These are phyloP conservation scores for Taiozyma sp. DNA, from an alignment of 1,139 yeast species.

Conservation along the genomic window DNA sequence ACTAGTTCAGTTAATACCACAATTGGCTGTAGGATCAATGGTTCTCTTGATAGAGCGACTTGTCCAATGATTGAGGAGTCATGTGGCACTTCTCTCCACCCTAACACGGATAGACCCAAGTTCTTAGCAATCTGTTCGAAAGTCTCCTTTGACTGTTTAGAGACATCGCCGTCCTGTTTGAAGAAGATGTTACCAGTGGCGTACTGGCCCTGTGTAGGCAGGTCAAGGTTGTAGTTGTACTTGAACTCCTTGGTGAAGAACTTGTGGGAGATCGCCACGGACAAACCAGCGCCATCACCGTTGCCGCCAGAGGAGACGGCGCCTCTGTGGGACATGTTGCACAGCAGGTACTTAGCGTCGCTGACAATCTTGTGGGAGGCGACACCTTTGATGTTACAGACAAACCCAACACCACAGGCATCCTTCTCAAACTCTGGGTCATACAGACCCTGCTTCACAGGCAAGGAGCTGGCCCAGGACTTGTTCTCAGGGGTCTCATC, in stretches of 20 bases:
- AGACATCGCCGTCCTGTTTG: slow-evolving; percentile 61
- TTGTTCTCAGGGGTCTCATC: slow-evolving; percentile 71
- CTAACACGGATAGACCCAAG: slow-evolving; percentile 78
- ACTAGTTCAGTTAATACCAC: slow-evolving; percentile 66
- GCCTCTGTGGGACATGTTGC: slow-evolving; percentile 99
- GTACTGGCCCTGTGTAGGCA: slow-evolving; percentile 81
- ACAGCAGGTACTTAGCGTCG: slow-evolving; percentile 81
- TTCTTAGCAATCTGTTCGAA: slow-evolving; percentile 78
- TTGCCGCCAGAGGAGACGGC: slow-evolving; percentile 96
- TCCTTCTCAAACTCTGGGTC: slow-evolving; percentile 94
- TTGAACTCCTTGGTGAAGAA: slow-evolving; percentile 83
- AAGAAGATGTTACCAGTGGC: slow-evolving; percentile 95
- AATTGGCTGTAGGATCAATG: slow-evolving; percentile 83
- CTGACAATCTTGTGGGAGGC: slow-evolving; percentile 90
- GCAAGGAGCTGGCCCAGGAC: slow-evolving; percentile 91
- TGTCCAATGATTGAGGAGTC: slow-evolving; percentile 93
- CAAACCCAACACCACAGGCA: slow-evolving; percentile 98
- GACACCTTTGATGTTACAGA: slow-evolving; percentile 87
- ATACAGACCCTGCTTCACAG: slow-evolving; percentile 84
- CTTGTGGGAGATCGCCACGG: slow-evolving; percentile 87
- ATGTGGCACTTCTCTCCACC: slow-evolving; percentile 96
- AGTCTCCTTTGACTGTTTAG: slow-evolving; percentile 64
- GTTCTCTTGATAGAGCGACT: slow-evolving; percentile 92
- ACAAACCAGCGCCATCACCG: slow-evolving; percentile 99
- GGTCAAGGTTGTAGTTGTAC: slow-evolving; percentile 49